Percentiles rank a stretch among this genome's conserved stretches.
These are phyloP conservation scores for Nyctanthes arbortristis DNA, from an alignment of 257 asterid species.

Conservation along the genomic window DNA sequence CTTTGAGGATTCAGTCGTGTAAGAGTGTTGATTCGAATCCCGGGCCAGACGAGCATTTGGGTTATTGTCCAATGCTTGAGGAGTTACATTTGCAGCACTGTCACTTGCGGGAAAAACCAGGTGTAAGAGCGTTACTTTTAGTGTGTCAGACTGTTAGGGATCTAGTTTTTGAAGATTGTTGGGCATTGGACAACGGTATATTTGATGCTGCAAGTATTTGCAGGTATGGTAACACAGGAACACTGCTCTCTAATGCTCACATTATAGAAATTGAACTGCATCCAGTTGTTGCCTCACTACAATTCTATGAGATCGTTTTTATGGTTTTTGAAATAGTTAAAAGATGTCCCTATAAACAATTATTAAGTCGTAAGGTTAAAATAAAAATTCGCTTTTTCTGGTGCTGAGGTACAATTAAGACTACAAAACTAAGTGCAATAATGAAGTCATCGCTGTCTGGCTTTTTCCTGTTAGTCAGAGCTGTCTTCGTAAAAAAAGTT, in stretches of 20 bases:
- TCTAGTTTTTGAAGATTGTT: slow-evolving; percentile 67
- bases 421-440: not conserved
- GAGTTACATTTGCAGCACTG: slow-evolving; percentile 82
- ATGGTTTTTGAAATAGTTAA: slow-evolving; percentile 3
- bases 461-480: not conserved
- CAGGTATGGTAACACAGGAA: slow-evolving; percentile 42
- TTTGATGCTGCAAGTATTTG: slow-evolving; percentile 55
- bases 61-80: slow-evolving; percentile 75
- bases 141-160: slow-evolving; percentile 56
- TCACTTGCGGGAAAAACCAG: slow-evolving; percentile 58
- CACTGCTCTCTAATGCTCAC: not conserved
- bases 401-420: not conserved
- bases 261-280: slow-evolving; percentile 3
- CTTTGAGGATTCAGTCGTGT: slow-evolving; percentile 72
- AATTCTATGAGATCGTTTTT: slow-evolving; percentile 12
- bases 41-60: slow-evolving; percentile 75
- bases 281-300: not conserved
- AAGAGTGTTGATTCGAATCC: slow-evolving; percentile 67
- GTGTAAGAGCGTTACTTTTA: slow-evolving; percentile 62
- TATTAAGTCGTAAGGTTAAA: no score
- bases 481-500: not conserved
- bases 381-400: not conserved
- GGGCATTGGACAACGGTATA: slow-evolving; percentile 72
- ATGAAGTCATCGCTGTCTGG: not conserved
- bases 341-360: not conserved